A percentile compares a stretch with the other conserved stretches of the same genome.
Evolutionary conservation across 192 early-diverging fungal genomes (phyloP).

Genomic region (Chytriomyces confervae): DNA sequence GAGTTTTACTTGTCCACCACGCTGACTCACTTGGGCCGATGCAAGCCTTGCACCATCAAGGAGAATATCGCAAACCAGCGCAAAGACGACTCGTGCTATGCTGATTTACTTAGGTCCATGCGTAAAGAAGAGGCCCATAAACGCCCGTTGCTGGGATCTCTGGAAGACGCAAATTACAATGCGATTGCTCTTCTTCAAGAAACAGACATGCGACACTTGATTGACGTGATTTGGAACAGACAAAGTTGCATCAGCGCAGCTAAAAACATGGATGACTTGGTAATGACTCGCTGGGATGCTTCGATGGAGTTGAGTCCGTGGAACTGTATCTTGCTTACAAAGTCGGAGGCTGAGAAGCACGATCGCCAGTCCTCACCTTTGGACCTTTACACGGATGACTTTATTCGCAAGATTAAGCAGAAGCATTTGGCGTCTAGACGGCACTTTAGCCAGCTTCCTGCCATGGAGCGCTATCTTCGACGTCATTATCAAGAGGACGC

Average conservation of each 20-base stretch:
- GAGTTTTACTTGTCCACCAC: conserved; percentile 68
- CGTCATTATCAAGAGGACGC: conserved; percentile 44
- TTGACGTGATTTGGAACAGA: conserved; percentile 61
- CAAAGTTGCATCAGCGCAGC: conserved; percentile 53
- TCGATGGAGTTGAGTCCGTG: conserved; percentile 54
- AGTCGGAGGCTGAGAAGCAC: conserved; percentile 60
- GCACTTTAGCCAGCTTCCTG: conserved; percentile 59
- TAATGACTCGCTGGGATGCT: conserved; percentile 59
- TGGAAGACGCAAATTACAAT: conserved; percentile 44
- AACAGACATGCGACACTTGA: conserved; percentile 59
- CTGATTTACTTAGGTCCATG: conserved; percentile 52
- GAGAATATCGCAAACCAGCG: conserved; percentile 59
- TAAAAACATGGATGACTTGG: conserved; percentile 48
- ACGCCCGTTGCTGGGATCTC: conserved; percentile 17
- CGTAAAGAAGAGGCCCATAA: conserved; percentile 51
- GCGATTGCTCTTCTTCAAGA: conserved; percentile 61
- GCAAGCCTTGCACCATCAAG: conserved; percentile 56
- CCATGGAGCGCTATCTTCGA: conserved; percentile 55
- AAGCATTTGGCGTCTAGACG: conserved; percentile 55
- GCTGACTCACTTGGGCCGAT: conserved; percentile 58
- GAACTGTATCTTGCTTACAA: conserved; percentile 64
- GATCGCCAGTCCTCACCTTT: conserved; percentile 43
- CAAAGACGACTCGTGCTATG: conserved; percentile 58
- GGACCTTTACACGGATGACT: conserved; percentile 57
- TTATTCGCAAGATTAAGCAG: conserved; percentile 55